Evolutionary conservation across 306 rosid species (phyloP).

Genomic region (Acacia crassicarpa): DNA sequence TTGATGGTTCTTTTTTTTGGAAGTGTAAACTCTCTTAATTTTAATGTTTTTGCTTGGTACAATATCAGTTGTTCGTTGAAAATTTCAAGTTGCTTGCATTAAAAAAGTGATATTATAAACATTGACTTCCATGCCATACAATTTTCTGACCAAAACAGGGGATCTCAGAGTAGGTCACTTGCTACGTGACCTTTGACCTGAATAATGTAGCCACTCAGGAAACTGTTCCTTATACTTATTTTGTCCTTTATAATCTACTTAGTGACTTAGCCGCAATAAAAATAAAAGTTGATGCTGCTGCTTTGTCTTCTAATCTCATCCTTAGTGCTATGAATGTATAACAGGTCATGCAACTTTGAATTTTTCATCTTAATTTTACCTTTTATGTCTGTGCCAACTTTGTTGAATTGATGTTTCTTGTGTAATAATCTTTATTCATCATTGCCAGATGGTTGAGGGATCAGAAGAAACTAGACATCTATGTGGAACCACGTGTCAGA

Average conservation of each 20-base stretch:
- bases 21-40: not conserved
- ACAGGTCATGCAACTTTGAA: not conserved
- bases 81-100: not conserved
- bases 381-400: conserved; percentile 5
- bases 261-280: not conserved
- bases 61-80: not conserved
- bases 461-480: conserved; percentile 63
- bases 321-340: conserved; percentile 12
- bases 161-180: not conserved
- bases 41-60: not conserved
- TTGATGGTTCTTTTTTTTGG: not conserved
- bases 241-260: not conserved
- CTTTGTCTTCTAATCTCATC: conserved; percentile 9
- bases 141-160: not conserved
- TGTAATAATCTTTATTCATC: conserved; percentile 23
- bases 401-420: conserved; percentile 13
- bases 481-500: conserved; percentile 87
- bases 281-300: conserved; percentile 19
- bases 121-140: not conserved
- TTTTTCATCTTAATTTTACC: conserved; percentile 9
- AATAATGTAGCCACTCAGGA: not conserved
- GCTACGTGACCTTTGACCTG: not conserved
- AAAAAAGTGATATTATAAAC: not conserved
- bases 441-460: conserved; percentile 84
- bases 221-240: not conserved